Base-by-base conservation (phyloP, 345 rosid species). In the Isatis tinctoria region DNA sequence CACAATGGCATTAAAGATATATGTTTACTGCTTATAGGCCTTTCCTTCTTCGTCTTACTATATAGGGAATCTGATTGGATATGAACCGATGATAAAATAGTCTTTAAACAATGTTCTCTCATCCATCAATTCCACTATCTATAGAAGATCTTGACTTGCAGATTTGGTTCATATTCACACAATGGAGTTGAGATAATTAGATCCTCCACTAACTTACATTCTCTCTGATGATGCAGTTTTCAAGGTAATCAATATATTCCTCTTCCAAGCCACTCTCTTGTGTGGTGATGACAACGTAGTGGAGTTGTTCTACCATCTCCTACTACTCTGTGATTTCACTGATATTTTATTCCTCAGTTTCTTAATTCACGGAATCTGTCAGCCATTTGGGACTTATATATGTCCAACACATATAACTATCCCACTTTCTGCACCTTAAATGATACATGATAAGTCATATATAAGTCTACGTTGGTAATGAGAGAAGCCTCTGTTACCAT, bases 251-350 rank as follows among this genome's bases (percentile, higher is more conserved):
- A 48, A 22, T 20, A 51, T 69, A 75, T 75, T 69, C 79, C 40
- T 68, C 68, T 30, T 75, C 69, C 68, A 67, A 75, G 76, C 80
- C 57, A 76, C 76, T 70, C 39, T 39, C 60, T 76, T 70, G 59
- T 65, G 33, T 65, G 40, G 58, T 52, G 24, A 39, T 69, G 51
- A 65, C 56, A 4, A 16, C 9, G 2, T 51, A 43, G 69, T 77
- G 81, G 81, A 77, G 81, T 77, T 72, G 81, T 77, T 77, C 81
- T 72, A 77, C 81, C 81, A 77, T 67, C 47, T 77, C 81, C 77
- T 77, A 68, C 75, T 77, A 77, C 33, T 48, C 35, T 77, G 65
- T 65, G 49, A 16, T 39, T 75, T 77, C 68, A 49, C 32, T 51
- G 10, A 39, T 77, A 71, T 77, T 65, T 65, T 70, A 77, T 77